These are phyloP conservation scores for Niveomyces coronatus DNA, from an alignment of 2,329 filamentous ascomycete species.

Conservation along the genomic window DNA sequence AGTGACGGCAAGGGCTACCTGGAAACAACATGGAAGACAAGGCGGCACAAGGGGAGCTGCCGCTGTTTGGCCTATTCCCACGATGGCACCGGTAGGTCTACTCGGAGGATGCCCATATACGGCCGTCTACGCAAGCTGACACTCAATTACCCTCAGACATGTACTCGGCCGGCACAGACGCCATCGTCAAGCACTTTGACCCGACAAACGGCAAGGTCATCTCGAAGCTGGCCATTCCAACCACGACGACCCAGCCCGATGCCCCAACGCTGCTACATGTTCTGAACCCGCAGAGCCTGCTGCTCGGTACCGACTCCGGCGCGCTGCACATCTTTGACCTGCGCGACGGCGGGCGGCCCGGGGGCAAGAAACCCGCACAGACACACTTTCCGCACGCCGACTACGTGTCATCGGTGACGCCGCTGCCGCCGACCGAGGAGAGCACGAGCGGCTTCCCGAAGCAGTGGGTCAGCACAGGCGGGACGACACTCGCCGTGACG, in stretches of 20 bases:
- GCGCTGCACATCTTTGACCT: conserved; percentile 83
- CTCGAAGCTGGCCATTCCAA: conserved; percentile 73
- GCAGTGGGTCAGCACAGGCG: conserved; percentile 91
- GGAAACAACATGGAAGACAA: conserved; percentile 75
- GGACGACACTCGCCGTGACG: conserved; percentile 80
- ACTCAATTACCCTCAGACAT: conserved; percentile 29
- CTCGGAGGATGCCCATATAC: neutral
- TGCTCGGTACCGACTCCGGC: conserved; percentile 84
- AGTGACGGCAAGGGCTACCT: conserved; percentile 63
- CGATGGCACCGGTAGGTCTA: conserved; percentile 59
- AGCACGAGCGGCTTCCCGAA: conserved; percentile 86
- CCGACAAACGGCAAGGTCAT: conserved; percentile 55
- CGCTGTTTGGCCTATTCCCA: conserved; percentile 66
- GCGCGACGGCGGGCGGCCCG: conserved; percentile 49
- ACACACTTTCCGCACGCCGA: conserved; percentile 84
- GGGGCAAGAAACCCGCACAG: conserved; percentile 58
- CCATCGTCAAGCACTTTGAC: conserved; percentile 47
- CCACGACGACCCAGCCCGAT: conserved; percentile 45
- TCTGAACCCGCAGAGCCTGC: conserved; percentile 76
- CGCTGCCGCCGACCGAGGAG: conserved; percentile 66
- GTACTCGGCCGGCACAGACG: conserved; percentile 55
- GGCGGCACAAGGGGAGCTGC: conserved; percentile 89
- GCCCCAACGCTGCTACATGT: conserved; percentile 72
- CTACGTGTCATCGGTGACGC: conserved; percentile 80
- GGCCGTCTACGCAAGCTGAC: neutral